These are phyloP conservation scores for Aspergillus neoniger DNA, from an alignment of 2,329 filamentous ascomycete species.

Conservation along the genomic window DNA sequence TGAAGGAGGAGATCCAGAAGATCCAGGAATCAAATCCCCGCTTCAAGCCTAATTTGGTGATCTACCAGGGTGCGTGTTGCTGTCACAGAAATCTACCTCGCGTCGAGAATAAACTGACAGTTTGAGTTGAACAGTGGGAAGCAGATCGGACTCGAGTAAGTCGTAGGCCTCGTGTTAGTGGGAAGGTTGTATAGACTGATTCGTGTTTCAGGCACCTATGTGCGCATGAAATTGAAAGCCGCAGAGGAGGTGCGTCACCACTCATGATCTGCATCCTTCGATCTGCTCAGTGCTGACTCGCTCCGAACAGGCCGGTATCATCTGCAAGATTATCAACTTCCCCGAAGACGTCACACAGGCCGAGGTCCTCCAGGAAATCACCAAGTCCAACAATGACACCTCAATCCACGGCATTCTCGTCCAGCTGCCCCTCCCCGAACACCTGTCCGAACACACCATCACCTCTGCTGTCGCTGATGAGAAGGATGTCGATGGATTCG, in stretches of 20 bases:
- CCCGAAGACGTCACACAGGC: constrained; percentile 77
- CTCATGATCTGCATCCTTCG: background rate
- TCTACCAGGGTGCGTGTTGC: constrained; percentile 75
- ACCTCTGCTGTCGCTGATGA: constrained; percentile 89
- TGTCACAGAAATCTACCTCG: background rate
- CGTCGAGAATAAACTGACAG: constrained; percentile 8
- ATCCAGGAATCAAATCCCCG: constrained; percentile 81
- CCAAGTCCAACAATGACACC: constrained; percentile 81
- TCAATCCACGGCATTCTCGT: constrained; percentile 89
- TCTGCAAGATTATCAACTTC: constrained; percentile 82
- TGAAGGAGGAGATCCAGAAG: constrained; percentile 77
- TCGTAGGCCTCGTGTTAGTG: constrained; percentile 20
- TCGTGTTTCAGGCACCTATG: constrained; percentile 74
- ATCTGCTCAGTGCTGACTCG: constrained; percentile 10
- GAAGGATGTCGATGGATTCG: constrained; percentile 98
- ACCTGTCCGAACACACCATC: constrained; percentile 85
- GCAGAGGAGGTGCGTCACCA: constrained; percentile 73
- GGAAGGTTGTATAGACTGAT: constrained; percentile 25
- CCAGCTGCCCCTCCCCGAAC: constrained; percentile 84
- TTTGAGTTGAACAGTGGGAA: constrained; percentile 65
- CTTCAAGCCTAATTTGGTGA: constrained; percentile 87
- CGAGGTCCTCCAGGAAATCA: constrained; percentile 82
- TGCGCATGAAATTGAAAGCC: constrained; percentile 99
- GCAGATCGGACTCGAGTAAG: constrained; percentile 88
- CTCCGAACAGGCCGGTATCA: constrained; percentile 74